These are phyloP conservation scores for Colletotrichum chlorophyti DNA, from an alignment of 2,329 filamentous ascomycete genomes.

Conservation along the genomic window DNA sequence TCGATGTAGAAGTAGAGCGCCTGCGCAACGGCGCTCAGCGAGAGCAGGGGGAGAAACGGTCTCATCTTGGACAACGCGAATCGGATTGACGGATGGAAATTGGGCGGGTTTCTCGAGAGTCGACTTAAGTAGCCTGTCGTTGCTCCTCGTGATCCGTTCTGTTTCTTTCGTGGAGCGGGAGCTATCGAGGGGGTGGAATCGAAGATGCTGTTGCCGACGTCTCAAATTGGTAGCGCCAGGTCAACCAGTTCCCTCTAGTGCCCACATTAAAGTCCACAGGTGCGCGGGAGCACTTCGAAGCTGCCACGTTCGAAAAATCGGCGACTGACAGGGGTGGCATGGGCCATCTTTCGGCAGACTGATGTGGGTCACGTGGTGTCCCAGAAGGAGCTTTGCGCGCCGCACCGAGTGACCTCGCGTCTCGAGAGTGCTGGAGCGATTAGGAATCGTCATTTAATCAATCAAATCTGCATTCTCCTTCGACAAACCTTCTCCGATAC, in stretches of 20 bases:
- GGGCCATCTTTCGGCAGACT: not conserved
- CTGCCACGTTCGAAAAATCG: constrained; percentile 60
- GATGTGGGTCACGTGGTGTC: constrained; percentile 23
- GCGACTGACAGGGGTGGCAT: constrained; percentile 36
- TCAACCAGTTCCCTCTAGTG: constrained; percentile 20
- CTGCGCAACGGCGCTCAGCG: constrained; percentile 71
- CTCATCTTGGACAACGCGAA: constrained; percentile 54
- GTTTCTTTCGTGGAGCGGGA: not conserved
- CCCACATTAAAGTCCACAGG: constrained; percentile 28
- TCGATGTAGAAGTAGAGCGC: constrained; percentile 97
- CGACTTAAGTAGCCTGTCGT: not conserved
- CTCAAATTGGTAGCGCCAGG: constrained; percentile 26
- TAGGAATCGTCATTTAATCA: not conserved
- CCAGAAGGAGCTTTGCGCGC: not conserved
- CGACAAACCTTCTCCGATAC: not conserved
- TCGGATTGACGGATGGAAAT: not conserved
- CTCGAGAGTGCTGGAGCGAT: not conserved
- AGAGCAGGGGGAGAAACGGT: constrained; percentile 68
- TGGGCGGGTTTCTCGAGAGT: not conserved
- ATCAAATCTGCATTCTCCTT: not conserved
- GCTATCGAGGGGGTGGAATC: constrained; percentile 11
- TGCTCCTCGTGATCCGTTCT: constrained; percentile 4
- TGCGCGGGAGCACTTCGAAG: constrained; percentile 39
- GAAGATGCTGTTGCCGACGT: constrained; percentile 19
- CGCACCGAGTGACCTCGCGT: constrained; percentile 10